Evolutionary conservation across 2,329 filamentous ascomycete species (phyloP), one percentile per base, ranked within the genome.

Genomic region (Phialemonium atrogriseum): DNA sequence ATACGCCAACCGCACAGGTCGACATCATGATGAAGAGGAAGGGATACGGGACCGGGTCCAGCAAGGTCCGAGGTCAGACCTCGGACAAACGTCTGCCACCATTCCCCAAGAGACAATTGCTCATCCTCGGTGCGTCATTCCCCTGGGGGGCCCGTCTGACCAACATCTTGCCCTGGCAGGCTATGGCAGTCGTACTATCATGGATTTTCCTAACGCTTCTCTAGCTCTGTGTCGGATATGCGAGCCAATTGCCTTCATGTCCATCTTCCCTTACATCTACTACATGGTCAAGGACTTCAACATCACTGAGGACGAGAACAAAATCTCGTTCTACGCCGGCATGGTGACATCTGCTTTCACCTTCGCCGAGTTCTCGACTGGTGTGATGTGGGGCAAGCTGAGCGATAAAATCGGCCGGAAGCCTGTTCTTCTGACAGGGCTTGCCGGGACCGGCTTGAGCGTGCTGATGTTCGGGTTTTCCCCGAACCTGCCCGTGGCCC

Each of bases 241-340:
- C 68, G 91, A 98, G 56, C 91, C 91, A 32, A 96, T 98, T 57
- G 91, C 91, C 5, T 96, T 98, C 69, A 96, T 95, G 86, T 95
- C 88, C 33, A 95, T 96, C 47, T 96, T 98, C 55, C 91, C 91
- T 2, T 98, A 96, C 59, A 87, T 94, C 47, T 96, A 94, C 65
- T 89, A 84, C 66, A 96, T 98, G 91, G 82, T 96, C 46, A 71
- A 87, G 49, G 86, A 87, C 39, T 96, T 96, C 60, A 69, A 84
- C 49, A 80, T 94, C 52, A 84, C 87, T 40, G 68, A 84, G 27
- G 77, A 87, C 51, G 68, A 82, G 41, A 78, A 72, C 47, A 77
- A 83, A 52, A 93, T 95, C 45, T 84, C 88, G 10, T 76, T 95
- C 35, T 96, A 94, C 56, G 87, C 86, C 16, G 89, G 91, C 49